Percentiles rank a stretch among this genome's conserved stretches.
These are phyloP conservation scores for Cladobotryum mycophilum DNA, from an alignment of 2,329 filamentous ascomycete genomes.

Conservation along the genomic window DNA sequence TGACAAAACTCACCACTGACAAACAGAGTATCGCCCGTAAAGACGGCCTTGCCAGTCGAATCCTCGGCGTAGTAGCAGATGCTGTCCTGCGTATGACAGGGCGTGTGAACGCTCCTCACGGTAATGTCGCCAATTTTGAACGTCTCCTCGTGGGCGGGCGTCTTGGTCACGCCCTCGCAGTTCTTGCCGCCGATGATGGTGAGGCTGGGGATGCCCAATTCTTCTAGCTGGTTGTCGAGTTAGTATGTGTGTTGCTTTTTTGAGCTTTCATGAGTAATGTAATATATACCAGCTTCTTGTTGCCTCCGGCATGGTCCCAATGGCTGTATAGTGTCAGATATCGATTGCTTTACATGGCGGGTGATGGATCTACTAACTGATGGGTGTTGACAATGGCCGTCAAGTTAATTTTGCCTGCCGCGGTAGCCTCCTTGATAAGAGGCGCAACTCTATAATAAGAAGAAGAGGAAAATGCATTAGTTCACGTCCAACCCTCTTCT, in stretches of 20 bases:
- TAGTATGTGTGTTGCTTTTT: not conserved
- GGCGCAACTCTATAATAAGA: constrained; percentile 53
- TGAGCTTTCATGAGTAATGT: too few relatives aligned
- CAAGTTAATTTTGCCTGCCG: constrained; percentile 68
- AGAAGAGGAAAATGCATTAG: constrained; percentile 12
- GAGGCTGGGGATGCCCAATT: constrained; percentile 53
- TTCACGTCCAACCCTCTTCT: not conserved
- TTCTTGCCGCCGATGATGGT: constrained; percentile 83
- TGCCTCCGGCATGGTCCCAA: constrained; percentile 90
- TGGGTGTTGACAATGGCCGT: constrained; percentile 93
- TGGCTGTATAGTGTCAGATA: constrained; percentile 52
- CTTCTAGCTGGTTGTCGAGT: constrained; percentile 24
- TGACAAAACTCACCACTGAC: constrained; percentile 63
- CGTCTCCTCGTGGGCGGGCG: constrained; percentile 65
- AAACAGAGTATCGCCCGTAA: constrained; percentile 95
- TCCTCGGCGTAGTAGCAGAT: constrained; percentile 94
- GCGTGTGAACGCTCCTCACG: constrained; percentile 86
- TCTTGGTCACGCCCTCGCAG: constrained; percentile 72
- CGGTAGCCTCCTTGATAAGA: constrained; percentile 65
- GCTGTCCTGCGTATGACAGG: constrained; percentile 96
- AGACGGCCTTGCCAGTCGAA: constrained; percentile 67
- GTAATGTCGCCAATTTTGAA: constrained; percentile 81
- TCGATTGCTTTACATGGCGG: not conserved
- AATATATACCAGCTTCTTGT: constrained; percentile 64
- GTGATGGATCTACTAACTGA: constrained; percentile 59